phyloP scores from a whole-genome alignment of 2,329 filamentous ascomycete species.

The Ascochyta koolunga region DNA sequence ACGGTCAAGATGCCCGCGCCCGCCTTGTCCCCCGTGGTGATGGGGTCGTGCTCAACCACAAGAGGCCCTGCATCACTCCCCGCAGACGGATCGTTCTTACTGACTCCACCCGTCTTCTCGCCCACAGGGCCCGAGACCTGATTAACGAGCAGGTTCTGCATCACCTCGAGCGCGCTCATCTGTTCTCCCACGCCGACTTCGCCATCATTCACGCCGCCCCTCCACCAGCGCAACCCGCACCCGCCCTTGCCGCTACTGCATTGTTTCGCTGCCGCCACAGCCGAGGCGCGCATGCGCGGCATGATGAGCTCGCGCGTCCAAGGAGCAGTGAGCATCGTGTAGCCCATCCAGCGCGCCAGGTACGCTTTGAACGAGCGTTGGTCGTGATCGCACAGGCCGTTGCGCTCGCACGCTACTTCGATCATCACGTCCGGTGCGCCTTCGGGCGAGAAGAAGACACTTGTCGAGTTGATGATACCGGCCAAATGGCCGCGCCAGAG shows the following conservation, averaged over 20 bases:
- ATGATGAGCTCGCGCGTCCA: slow-evolving; percentile 51
- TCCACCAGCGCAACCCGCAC: slow-evolving; percentile 54
- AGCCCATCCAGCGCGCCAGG: slow-evolving; percentile 50
- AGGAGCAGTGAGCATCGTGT: slow-evolving; percentile 45
- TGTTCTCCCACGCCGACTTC: slow-evolving; percentile 62
- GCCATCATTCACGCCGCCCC: slow-evolving; percentile 52
- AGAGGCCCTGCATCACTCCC: slow-evolving; percentile 38
- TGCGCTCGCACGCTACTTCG: slow-evolving; percentile 54
- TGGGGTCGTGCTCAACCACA: slow-evolving; percentile 34
- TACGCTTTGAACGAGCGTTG: slow-evolving; percentile 55
- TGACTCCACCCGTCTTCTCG: slow-evolving; percentile 59
- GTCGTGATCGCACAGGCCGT: slow-evolving; percentile 53
- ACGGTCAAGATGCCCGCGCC: slow-evolving; percentile 71
- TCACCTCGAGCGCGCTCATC: slow-evolving; percentile 63
- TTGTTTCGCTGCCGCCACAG: slow-evolving; percentile 59
- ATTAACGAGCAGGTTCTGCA: slow-evolving; percentile 54
- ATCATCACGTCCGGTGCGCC: slow-evolving; percentile 50
- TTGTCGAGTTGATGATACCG: slow-evolving; percentile 43
- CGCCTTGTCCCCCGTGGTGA: slow-evolving; percentile 66
- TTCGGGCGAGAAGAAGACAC: slow-evolving; percentile 55
- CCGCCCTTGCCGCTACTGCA: slow-evolving; percentile 59
- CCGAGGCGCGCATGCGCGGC: slow-evolving; percentile 59
- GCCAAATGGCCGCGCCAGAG: slow-evolving; percentile 32
- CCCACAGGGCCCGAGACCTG: slow-evolving; percentile 48
- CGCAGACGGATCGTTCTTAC: slow-evolving; percentile 52